Percentiles rank a stretch among this genome's conserved stretches.
These are phyloP conservation scores for Mixia osmundae DNA, from an alignment of 1,284 basidiomycete species.

Conservation along the genomic window DNA sequence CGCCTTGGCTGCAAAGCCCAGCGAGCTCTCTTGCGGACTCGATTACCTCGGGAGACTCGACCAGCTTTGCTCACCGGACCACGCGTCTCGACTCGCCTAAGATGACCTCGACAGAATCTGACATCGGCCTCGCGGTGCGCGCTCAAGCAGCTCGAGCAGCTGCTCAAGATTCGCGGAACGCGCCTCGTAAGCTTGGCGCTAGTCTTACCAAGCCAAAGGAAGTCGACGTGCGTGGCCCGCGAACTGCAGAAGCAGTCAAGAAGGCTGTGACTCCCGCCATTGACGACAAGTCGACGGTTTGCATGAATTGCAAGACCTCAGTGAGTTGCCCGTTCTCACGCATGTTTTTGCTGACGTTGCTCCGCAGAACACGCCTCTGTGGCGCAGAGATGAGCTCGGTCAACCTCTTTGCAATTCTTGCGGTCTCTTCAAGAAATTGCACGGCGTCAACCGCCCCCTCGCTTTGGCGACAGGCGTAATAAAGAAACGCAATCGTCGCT, in stretches of 20 bases:
- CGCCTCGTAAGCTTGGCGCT: too few relatives aligned
- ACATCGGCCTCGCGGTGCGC: too few relatives aligned
- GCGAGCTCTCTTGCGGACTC: too few relatives aligned
- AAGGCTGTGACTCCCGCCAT: neutral
- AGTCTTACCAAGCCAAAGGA: too few relatives aligned
- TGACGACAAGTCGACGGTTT: constrained; percentile 13
- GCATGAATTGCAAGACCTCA: constrained; percentile 22
- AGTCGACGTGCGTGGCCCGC: too few relatives aligned
- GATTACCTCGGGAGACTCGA: too few relatives aligned
- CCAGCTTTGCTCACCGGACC: too few relatives aligned
- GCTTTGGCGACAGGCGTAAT: constrained; percentile 25
- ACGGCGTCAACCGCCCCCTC: constrained; percentile 24
- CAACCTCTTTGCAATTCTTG: constrained; percentile 26
- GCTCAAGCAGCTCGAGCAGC: too few relatives aligned
- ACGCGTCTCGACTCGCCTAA: too few relatives aligned
- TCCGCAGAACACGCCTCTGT: constrained; percentile 23
- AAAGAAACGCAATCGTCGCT: constrained; percentile 21
- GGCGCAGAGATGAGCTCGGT: constrained; percentile 25
- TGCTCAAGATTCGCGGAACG: too few relatives aligned
- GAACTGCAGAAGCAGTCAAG: neutral
- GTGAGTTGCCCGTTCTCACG: neutral
- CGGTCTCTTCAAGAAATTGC: constrained; percentile 25
- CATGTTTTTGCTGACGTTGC: neutral
- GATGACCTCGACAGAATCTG: too few relatives aligned
- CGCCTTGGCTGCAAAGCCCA: too few relatives aligned